These are phyloP conservation scores for Allantophomopsis cytisporea DNA, from an alignment of 2,329 filamentous ascomycete genomes.

Conservation along the genomic window DNA sequence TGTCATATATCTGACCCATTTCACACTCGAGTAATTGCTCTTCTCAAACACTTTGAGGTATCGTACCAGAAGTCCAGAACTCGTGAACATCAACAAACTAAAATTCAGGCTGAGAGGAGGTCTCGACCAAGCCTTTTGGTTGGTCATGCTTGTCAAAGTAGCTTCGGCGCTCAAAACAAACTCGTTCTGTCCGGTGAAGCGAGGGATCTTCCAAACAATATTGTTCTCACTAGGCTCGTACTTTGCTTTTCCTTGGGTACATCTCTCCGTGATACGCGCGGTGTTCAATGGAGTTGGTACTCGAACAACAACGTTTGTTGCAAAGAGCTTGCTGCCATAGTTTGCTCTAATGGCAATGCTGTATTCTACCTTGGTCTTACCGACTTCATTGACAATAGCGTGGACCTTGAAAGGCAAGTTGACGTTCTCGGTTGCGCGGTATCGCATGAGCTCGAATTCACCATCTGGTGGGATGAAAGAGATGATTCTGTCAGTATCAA, in stretches of 20 bases:
- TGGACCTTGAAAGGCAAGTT: conserved; percentile 98
- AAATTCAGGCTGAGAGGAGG: conserved; percentile 89
- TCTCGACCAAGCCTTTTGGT: conserved; percentile 91
- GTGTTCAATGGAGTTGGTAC: conserved; percentile 96
- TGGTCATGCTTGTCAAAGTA: conserved; percentile 89
- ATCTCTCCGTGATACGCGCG: conserved; percentile 81
- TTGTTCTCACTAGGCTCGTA: conserved; percentile 97
- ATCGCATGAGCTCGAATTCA: conserved; percentile 97
- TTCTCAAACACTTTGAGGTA: conserved; percentile 99
- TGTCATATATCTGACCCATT: conserved; percentile 99
- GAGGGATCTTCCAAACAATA: conserved; percentile 96
- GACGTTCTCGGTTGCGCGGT: conserved; percentile 95
- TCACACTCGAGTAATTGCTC: conserved; percentile 96
- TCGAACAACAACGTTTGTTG: conserved; percentile 87
- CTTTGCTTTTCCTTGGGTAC: conserved; percentile 92
- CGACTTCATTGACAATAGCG: conserved; percentile 94
- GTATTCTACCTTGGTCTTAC: conserved; percentile 96
- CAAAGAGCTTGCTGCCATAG: conserved; percentile 91
- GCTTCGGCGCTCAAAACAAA: conserved; percentile 92
- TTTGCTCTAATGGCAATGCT: conserved; percentile 96
- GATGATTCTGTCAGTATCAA: conserved; percentile 93
- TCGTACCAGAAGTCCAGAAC: conserved; percentile 77
- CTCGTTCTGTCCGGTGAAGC: conserved; percentile 97
- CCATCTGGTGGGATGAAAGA: conserved; percentile 93
- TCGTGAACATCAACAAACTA: conserved; percentile 95